Evolutionary conservation across 352 stramenopile genomes (phyloP).

Genomic region (Pythium sukuiense): DNA sequence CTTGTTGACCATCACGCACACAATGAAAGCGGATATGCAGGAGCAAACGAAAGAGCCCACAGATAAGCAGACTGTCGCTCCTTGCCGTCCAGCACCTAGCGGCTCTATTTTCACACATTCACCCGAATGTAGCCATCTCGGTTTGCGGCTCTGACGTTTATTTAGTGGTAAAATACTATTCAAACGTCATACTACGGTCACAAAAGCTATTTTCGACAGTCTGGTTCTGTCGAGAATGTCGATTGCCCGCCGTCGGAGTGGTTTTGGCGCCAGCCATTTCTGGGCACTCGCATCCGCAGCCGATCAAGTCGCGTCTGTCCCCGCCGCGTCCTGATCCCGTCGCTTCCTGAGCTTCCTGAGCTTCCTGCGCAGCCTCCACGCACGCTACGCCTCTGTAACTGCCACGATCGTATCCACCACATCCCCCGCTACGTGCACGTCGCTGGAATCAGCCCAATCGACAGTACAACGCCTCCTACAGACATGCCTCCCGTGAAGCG

Average conservation of each 20-base stretch:
- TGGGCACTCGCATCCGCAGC: background rate
- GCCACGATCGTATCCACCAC: background rate
- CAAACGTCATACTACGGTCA: background rate
- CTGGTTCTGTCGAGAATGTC: slow-evolving; percentile 16
- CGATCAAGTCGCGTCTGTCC: background rate
- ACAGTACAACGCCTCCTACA: background rate
- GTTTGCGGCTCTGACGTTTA: background rate
- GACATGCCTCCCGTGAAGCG: slow-evolving; percentile 28
- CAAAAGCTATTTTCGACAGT: slow-evolving; percentile 14
- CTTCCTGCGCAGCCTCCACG: background rate
- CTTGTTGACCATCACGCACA: background rate
- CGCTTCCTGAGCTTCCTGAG: background rate
- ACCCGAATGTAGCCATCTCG: slow-evolving; percentile 6
- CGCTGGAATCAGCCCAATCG: background rate
- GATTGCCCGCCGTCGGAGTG: slow-evolving; percentile 5
- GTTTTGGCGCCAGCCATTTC: slow-evolving; percentile 30
- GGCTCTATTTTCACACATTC: background rate
- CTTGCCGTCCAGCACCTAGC: background rate
- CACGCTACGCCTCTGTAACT: background rate
- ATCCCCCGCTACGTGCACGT: background rate
- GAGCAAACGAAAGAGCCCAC: background rate
- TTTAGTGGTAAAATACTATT: background rate
- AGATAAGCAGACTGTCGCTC: background rate
- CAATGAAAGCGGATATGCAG: background rate
- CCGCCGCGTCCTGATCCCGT: background rate